Base-by-base conservation (phyloP, 192 early-diverging fungal species). In the Entophlyctis luteolus region DNA sequence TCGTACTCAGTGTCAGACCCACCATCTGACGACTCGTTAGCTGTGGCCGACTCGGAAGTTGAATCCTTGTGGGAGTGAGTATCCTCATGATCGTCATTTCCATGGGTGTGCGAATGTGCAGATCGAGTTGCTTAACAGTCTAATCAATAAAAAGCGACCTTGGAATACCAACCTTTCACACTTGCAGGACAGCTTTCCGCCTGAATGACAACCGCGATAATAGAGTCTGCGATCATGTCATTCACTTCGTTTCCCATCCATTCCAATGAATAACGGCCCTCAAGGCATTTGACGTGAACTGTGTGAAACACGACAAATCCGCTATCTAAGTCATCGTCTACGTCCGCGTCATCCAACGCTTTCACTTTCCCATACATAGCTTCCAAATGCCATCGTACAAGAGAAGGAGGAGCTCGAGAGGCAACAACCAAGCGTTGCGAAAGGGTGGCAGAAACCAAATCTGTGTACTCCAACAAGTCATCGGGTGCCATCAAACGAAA, bases 331-430 rank as follows among this genome's bases (percentile, higher is more conserved):
- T 73, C 59, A 57, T 70, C 36, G 23, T 65, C 52, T 42, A 84
- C 82, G 36, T 79, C 65, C 55, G 62, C 25, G 62, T 56, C 57
- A 56, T 77, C 65, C 4, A 91, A 70, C 22, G 72, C 68, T 46
- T n/a, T n/a, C n/a, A n/a, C n/a, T n/a, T n/a, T n/a, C n/a, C 93
- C 96, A 88, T 91, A 99, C 93, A 98, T 95, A 70, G 89, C 90
- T 70, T 91, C 91, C 20, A 99, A 77, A 76, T 97, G 93, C 83
- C 90, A 92, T 60, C 84, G 85, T 20, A 99, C 81, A 48, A 99
- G 69, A 2, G 84, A 79, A 46, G 91, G 86, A 0, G 90, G 78
- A 12, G 90, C 91, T 39, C 85, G 81, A 55, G 87, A 90, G 0
- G 88, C 83, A 10, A 99, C 83, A 8, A 77, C 75, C 38, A 88